Evolutionary conservation across 2,329 filamentous ascomycete genomes (phyloP).

Genomic region (Parastagonospora avenae): DNA sequence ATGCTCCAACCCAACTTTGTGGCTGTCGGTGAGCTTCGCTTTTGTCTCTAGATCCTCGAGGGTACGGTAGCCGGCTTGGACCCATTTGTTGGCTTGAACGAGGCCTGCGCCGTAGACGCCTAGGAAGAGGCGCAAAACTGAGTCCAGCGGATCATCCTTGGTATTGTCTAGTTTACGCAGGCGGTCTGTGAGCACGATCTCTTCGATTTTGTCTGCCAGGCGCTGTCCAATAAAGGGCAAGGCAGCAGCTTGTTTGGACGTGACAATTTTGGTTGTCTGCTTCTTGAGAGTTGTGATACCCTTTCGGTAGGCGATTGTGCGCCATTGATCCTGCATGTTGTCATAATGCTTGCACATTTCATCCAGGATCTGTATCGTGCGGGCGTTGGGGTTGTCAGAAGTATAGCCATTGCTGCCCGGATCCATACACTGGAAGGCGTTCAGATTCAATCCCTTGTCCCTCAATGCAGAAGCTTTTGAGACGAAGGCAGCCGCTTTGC

Average conservation of each 20-base stretch:
- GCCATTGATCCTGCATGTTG: slow-evolving; percentile 77
- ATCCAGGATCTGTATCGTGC: slow-evolving; percentile 77
- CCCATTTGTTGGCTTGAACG: slow-evolving; percentile 74
- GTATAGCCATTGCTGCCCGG: slow-evolving; percentile 54
- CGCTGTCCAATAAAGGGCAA: slow-evolving; percentile 73
- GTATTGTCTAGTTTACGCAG: slow-evolving; percentile 75
- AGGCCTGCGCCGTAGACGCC: slow-evolving; percentile 80
- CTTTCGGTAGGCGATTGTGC: slow-evolving; percentile 74
- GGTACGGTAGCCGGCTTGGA: slow-evolving; percentile 73
- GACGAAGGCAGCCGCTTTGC: slow-evolving; percentile 6
- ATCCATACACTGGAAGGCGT: slow-evolving; percentile 65
- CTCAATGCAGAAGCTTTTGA: slow-evolving; percentile 9
- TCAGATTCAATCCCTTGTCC: slow-evolving; percentile 37
- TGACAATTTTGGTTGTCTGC: slow-evolving; percentile 67
- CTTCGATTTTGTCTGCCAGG: slow-evolving; percentile 84
- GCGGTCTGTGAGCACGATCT: slow-evolving; percentile 77
- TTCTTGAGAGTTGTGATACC: slow-evolving; percentile 74
- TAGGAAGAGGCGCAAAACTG: slow-evolving; percentile 70
- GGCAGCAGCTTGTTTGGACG: slow-evolving; percentile 69
- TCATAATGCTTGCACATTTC: slow-evolving; percentile 81
- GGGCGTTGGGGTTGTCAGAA: slow-evolving; percentile 69
- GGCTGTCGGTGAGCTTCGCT: slow-evolving; percentile 69
- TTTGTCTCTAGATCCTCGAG: slow-evolving; percentile 70
- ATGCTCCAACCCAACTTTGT: slow-evolving; percentile 76
- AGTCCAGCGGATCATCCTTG: slow-evolving; percentile 68